Evolutionary conservation across 2,329 filamentous ascomycete species (phyloP).

Genomic region (Ceratocystiopsis brevicomis): DNA sequence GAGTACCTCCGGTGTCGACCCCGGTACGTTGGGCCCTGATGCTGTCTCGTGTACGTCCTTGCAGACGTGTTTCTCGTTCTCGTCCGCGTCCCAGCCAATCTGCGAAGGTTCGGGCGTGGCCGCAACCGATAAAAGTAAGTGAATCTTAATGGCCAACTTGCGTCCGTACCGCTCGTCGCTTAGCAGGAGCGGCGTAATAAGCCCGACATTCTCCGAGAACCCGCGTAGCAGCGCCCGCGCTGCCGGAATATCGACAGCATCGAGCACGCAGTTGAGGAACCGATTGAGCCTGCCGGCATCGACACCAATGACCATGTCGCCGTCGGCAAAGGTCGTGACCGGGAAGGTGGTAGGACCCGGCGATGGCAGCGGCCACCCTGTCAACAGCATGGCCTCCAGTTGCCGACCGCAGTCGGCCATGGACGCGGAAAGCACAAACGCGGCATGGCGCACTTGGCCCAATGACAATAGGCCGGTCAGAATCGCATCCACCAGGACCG

Average conservation of each 20-base stretch:
- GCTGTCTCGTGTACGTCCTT: background rate
- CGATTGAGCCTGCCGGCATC: slow-evolving; percentile 21
- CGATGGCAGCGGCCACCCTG: too few relatives aligned
- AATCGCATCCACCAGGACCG: slow-evolving; percentile 24
- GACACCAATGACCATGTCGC: slow-evolving; percentile 13
- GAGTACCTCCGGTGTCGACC: too few relatives aligned
- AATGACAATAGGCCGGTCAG: slow-evolving; percentile 30
- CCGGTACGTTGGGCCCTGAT: background rate
- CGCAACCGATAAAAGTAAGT: slow-evolving; percentile 5
- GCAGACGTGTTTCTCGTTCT: background rate
- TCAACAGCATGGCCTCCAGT: too few relatives aligned
- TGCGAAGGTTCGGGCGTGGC: background rate
- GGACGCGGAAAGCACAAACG: slow-evolving; percentile 21
- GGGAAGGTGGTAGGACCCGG: too few relatives aligned
- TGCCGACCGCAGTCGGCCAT: slow-evolving; percentile 14
- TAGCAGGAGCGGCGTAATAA: slow-evolving; percentile 8
- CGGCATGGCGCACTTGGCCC: slow-evolving; percentile 24
- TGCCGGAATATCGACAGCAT: slow-evolving; percentile 18
- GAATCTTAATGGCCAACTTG: slow-evolving; percentile 6
- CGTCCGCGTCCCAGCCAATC: background rate
- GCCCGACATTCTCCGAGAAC: slow-evolving; percentile 11
- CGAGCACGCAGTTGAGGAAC: slow-evolving; percentile 24
- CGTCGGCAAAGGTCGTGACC: too few relatives aligned
- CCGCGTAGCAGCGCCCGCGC: slow-evolving; percentile 19
- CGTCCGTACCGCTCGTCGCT: slow-evolving; percentile 1